Evolutionary conservation across 352 stramenopile species (phyloP).

Genomic region (Phytophthora sp.): DNA sequence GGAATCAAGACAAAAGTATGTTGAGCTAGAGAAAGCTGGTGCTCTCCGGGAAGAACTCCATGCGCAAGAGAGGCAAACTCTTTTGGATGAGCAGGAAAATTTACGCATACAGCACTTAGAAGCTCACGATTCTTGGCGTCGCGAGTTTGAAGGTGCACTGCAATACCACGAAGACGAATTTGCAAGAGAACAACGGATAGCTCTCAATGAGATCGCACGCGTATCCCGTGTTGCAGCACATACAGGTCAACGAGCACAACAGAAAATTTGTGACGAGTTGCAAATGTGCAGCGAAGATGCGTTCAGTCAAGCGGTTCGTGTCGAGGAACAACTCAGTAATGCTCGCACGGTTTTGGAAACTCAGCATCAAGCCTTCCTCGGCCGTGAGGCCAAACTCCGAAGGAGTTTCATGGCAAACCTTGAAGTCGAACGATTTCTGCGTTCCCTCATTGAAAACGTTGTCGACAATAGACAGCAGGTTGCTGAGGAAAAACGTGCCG

Average conservation of each 20-base stretch:
- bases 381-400: conserved; percentile 19
- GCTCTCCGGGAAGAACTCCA: conserved; percentile 21
- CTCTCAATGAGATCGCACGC: conserved; percentile 30
- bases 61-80: conserved; percentile 10
- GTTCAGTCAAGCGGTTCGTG: conserved; percentile 21
- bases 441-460: conserved; percentile 46
- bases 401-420: conserved; percentile 15
- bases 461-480: conserved; percentile 50
- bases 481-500: conserved; percentile 7
- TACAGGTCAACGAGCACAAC: conserved; percentile 9
- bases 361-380: conserved; percentile 17
- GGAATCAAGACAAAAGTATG: conserved; percentile 31
- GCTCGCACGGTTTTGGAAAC: conserved; percentile 13
- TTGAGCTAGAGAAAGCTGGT: conserved; percentile 35
- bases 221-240: conserved; percentile 14
- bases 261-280: conserved; percentile 35
- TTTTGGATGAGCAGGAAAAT: conserved; percentile 25
- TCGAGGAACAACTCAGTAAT: conserved; percentile 15
- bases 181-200: conserved; percentile 10
- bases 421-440: conserved; percentile 36
- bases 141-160: conserved; percentile 43
- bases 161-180: conserved; percentile 61
- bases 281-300: conserved; percentile 55
- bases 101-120: conserved; percentile 35
- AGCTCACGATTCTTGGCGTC: conserved; percentile 27